Percentiles rank a stretch among this genome's conserved stretches.
phyloP scores from a whole-genome alignment of 2,329 filamentous ascomycete genomes.

The Penicillium janthinellum region DNA sequence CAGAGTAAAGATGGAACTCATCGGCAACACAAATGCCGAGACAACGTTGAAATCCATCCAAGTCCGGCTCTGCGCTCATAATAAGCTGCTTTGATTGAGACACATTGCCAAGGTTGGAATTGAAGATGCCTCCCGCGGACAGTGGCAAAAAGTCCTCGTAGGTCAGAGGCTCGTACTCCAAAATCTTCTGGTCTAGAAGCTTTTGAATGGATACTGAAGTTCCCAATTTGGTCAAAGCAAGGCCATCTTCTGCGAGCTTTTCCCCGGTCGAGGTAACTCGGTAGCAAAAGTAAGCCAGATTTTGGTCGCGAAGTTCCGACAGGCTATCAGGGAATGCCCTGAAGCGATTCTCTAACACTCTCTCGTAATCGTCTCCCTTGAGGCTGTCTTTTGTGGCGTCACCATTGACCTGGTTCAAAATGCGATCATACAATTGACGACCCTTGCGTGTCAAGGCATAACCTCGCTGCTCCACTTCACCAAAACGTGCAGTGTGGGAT shows the following conservation, averaged over 20 bases:
- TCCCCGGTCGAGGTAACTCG: conserved; percentile 18
- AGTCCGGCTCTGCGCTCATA: conserved; percentile 29
- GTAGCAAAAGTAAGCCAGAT: conserved; percentile 48
- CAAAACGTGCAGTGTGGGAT: conserved; percentile 54
- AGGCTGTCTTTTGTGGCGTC: conserved; percentile 12
- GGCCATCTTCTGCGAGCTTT: conserved; percentile 1
- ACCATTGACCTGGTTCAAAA: conserved; percentile 36
- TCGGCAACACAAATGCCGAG: conserved; percentile 26
- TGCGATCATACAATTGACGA: conserved; percentile 49
- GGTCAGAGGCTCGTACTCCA: conserved; percentile 49
- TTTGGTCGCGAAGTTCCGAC: conserved; percentile 37
- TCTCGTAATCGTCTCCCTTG: conserved; percentile 15
- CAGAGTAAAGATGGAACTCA: conserved; percentile 31
- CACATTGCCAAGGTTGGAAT: conserved; percentile 43
- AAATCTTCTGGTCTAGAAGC: conserved; percentile 35
- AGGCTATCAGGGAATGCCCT: conserved; percentile 47
- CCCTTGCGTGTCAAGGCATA: conserved; percentile 53
- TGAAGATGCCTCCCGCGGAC: conserved; percentile 56
- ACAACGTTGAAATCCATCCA: conserved; percentile 30
- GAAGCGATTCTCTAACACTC: conserved; percentile 35
- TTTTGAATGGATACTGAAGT: conserved; percentile 23
- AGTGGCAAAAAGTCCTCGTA: conserved; percentile 60
- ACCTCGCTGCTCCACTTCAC: conserved; percentile 57
- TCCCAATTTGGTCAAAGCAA: neutral
- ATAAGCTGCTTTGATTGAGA: conserved; percentile 28